Conservation (phyloP, 257 asterid genomes). For the Ligustrum vulgare region DNA sequence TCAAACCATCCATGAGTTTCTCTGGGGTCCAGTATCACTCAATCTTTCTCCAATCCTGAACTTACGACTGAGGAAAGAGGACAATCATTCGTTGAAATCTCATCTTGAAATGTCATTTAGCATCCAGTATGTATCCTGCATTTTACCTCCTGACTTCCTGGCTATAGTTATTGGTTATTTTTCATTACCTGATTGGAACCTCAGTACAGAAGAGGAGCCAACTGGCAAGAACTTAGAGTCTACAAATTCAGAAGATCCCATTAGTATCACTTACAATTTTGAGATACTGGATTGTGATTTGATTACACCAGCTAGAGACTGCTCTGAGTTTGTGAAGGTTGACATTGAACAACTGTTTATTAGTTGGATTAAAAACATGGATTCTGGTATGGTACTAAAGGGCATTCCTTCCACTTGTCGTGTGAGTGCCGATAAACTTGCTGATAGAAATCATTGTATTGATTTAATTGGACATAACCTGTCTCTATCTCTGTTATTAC, state of each 20-base stretch:
- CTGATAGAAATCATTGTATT: conserved; percentile 60
- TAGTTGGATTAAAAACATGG: conserved; percentile 41
- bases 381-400: conserved; percentile 42
- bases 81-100: conserved; percentile 36
- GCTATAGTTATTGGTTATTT: conserved; percentile 78
- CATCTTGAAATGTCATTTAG: conserved; percentile 48
- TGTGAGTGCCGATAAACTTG: conserved; percentile 57
- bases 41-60: conserved; percentile 61
- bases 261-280: conserved; percentile 40
- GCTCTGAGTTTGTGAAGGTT: conserved; percentile 57
- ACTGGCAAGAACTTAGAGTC: conserved; percentile 23
- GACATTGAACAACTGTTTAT: conserved; percentile 51
- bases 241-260: conserved; percentile 39
- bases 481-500: conserved; percentile 55
- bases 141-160: conserved; percentile 72
- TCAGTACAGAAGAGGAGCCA: conserved; percentile 41
- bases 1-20: conserved; percentile 45
- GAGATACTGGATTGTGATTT: conserved; percentile 66
- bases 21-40: conserved; percentile 78
- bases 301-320: conserved; percentile 55
- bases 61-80: conserved; percentile 58
- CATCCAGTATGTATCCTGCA: conserved; percentile 75
- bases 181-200: conserved; percentile 66
- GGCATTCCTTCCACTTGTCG: conserved; percentile 71
- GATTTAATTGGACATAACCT: conserved; percentile 74